These are phyloP conservation scores for Paraphoma chrysanthemicola DNA, from an alignment of 2,329 filamentous ascomycete species.

Conservation along the genomic window DNA sequence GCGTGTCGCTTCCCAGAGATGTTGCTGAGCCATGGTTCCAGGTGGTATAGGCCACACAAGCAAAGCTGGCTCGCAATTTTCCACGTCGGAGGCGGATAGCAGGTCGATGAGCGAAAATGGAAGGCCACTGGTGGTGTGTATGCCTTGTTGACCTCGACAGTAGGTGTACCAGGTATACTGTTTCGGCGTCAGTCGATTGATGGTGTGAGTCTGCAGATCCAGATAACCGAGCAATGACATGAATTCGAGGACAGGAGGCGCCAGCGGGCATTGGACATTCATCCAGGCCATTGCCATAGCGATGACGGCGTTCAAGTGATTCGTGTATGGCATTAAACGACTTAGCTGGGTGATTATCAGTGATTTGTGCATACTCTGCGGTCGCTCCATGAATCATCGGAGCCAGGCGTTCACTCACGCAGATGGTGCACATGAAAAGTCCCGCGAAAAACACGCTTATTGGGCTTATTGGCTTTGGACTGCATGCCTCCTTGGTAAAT, in stretches of 20 bases:
- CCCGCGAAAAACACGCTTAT: conserved; percentile 6
- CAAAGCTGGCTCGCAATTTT: neutral
- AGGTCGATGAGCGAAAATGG: conserved; percentile 10
- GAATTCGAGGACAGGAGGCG: neutral
- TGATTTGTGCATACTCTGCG: too few relatives aligned
- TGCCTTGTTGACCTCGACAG: conserved; percentile 4
- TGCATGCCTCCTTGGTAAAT: conserved; percentile 3
- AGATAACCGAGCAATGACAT: conserved; percentile 5
- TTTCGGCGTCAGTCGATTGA: conserved; percentile 3
- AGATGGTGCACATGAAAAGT: conserved; percentile 9
- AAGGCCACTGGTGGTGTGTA: conserved; percentile 3
- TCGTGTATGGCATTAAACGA: conserved; percentile 5
- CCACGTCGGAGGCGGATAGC: neutral
- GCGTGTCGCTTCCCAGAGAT: conserved; percentile 2
- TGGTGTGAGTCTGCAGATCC: conserved; percentile 4
- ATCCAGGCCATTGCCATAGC: neutral
- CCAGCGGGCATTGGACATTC: neutral
- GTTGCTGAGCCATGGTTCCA: neutral
- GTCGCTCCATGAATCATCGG: neutral
- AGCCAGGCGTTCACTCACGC: neutral
- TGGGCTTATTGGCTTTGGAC: neutral
- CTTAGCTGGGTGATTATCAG: neutral
- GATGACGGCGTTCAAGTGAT: conserved; percentile 6
- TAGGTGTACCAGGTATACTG: conserved; percentile 3
- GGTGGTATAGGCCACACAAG: neutral